Percentiles rank a stretch among this genome's conserved stretches.
Evolutionary conservation across 345 rosid genomes (phyloP).

Genomic region (Aquilaria malaccensis): DNA sequence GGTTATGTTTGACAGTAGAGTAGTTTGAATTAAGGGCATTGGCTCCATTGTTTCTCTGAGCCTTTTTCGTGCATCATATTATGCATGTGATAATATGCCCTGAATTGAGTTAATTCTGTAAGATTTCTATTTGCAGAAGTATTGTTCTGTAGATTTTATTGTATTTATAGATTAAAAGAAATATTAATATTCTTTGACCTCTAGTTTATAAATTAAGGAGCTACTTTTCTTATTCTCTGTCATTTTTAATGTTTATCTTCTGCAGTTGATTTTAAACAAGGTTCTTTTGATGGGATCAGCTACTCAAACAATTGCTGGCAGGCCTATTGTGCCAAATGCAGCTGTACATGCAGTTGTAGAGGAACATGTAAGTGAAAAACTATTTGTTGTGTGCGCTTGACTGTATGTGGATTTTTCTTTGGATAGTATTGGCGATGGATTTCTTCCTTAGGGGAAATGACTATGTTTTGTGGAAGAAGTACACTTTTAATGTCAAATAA

Average conservation of each 20-base stretch:
- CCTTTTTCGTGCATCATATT: too few relatives aligned
- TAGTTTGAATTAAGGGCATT: too few relatives aligned
- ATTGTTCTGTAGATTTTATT: too few relatives aligned
- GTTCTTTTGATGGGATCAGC: constrained; percentile 78
- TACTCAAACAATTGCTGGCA: constrained; percentile 68
- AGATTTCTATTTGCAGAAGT: too few relatives aligned
- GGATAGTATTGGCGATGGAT: not conserved
- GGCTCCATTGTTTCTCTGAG: too few relatives aligned
- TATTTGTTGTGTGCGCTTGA: not conserved
- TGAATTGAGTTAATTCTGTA: too few relatives aligned
- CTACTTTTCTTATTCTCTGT: too few relatives aligned
- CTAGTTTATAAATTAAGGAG: too few relatives aligned
- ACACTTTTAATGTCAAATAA: constrained; percentile 1
- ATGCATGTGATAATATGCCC: too few relatives aligned
- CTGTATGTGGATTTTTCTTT: constrained; percentile 3
- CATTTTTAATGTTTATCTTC: constrained; percentile 1
- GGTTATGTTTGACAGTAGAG: too few relatives aligned
- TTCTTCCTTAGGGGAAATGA: not conserved
- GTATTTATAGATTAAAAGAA: too few relatives aligned
- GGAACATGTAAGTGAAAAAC: constrained; percentile 70
- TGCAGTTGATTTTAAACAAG: constrained; percentile 81
- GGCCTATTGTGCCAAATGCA: constrained; percentile 82
- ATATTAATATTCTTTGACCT: too few relatives aligned
- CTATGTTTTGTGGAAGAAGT: not conserved
- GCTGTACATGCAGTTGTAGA: constrained; percentile 92